Base-by-base conservation (phyloP, 139 green algal species). In the Volvox reticuliferus region DNA sequence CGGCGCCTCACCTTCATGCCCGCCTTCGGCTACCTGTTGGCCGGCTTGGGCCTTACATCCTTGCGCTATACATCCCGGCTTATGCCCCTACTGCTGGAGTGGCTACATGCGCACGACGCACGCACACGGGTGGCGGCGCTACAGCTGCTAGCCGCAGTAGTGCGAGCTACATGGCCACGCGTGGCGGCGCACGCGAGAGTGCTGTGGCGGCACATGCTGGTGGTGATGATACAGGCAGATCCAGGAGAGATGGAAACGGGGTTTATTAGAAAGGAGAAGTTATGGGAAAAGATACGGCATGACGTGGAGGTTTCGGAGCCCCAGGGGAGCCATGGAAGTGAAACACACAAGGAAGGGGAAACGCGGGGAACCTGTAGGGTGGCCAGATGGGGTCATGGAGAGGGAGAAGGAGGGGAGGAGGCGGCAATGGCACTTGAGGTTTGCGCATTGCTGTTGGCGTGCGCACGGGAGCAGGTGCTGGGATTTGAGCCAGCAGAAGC, bases 61-160 rank as follows among this genome's bases (percentile, higher is more conserved):
- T 36, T 93, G 26, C 91, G 92, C 20, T 81, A 95, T 75, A 81
- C 91, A 2, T 16, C 33, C 33, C 76, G 87, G 0, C 90, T 96
- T 62, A 91, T 96, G 93, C 93, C 93, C 12, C 90, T 95, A 80
- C 88, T 96, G 67, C 88, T 96, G 62, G 88, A 92, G 33, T 96
- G 93, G 92, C 82, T 90, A 20, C 82, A 92, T 24, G 93, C 85
- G 35, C 37, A 68, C 77, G 93, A 96, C 88, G 75, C 19, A 22
- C 32, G 22, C 0, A 93, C 33, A 0, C 80, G 86, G 1, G 26
- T 86, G 13, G 75, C 50, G 6, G 91, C 93, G n/a, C 55, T 94
- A 21, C 35, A 33, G 68, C 32, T 83, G 67, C 61, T 94, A 69
- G 80, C 73, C 2, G 84, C 62, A 35, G 63, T 95, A n/a, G n/a